A percentile compares a stretch with the other conserved stretches of the same genome.
Conservation (phyloP, 257 asterid species). For the Catharanthus roseus region DNA sequence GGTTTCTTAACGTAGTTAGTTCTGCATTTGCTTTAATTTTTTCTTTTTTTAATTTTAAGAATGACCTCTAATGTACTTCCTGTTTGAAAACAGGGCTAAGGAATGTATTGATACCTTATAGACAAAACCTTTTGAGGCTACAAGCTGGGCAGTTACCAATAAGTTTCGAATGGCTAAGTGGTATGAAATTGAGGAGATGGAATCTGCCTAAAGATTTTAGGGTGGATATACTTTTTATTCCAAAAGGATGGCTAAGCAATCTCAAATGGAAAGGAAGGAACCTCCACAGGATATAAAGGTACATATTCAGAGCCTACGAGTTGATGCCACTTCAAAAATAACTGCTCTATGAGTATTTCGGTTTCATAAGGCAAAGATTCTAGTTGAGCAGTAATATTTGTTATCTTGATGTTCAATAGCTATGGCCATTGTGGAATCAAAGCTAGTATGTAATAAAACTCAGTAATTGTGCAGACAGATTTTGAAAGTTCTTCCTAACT, state of each 20-base stretch:
- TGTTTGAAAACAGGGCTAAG: constrained; percentile 55
- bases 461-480: background rate
- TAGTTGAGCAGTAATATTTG: background rate
- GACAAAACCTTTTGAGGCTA: constrained; percentile 61
- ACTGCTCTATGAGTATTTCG: background rate
- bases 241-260: constrained; percentile 37
- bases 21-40: background rate
- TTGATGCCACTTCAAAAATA: background rate
- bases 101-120: constrained; percentile 74
- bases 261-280: constrained; percentile 45
- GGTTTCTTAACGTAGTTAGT: background rate
- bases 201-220: constrained; percentile 20
- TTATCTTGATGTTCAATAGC: background rate
- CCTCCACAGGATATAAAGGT: constrained; percentile 21
- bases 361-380: background rate
- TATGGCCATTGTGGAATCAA: background rate
- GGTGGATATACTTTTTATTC: background rate
- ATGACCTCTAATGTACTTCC: background rate
- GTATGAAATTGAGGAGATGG: constrained; percentile 9
- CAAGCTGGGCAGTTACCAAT: constrained; percentile 39
- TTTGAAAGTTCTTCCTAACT: background rate
- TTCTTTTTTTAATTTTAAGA: background rate
- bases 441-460: background rate
- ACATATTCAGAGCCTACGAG: background rate
- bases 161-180: constrained; percentile 42